Conservation (phyloP, 2,329 filamentous ascomycete genomes). For the Hypoxylon sp. region DNA sequence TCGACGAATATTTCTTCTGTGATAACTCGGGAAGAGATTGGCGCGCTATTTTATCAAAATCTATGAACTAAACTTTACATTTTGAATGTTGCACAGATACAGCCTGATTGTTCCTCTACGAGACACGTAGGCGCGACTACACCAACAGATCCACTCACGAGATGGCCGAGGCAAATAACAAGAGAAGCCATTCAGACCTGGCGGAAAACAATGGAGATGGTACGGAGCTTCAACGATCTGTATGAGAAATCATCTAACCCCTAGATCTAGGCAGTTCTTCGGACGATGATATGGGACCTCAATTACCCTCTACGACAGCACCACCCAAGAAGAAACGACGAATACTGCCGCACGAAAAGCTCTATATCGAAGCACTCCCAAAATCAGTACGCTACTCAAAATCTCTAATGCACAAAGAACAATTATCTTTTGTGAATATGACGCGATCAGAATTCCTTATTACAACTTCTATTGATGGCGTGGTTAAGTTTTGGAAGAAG, state of each 20-base stretch:
- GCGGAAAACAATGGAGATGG: conserved; percentile 49
- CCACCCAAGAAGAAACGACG: conserved; percentile 91
- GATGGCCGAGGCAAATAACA: conserved; percentile 52
- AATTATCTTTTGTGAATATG: conserved; percentile 87
- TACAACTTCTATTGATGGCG: conserved; percentile 93
- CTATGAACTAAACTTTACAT: not conserved
- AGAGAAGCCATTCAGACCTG: conserved; percentile 54
- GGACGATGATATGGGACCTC: conserved; percentile 89
- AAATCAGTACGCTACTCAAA: conserved; percentile 87
- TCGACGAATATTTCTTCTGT: not conserved
- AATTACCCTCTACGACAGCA: conserved; percentile 80
- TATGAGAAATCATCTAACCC: not conserved
- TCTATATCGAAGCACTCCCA: conserved; percentile 92
- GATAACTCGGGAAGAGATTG: not conserved
- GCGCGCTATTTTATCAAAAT: not conserved
- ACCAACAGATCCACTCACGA: not conserved
- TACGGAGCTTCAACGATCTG: conserved; percentile 24
- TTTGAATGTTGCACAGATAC: not conserved
- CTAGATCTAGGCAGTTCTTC: conserved; percentile 74
- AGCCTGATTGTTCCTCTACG: not conserved
- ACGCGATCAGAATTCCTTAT: conserved; percentile 98
- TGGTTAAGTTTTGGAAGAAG: conserved; percentile 99
- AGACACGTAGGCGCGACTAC: not conserved
- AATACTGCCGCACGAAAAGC: conserved; percentile 92
- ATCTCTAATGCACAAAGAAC: conserved; percentile 98